Conservation (phyloP, 176 grass and related monocot species). For the Saccharum officinarum region DNA sequence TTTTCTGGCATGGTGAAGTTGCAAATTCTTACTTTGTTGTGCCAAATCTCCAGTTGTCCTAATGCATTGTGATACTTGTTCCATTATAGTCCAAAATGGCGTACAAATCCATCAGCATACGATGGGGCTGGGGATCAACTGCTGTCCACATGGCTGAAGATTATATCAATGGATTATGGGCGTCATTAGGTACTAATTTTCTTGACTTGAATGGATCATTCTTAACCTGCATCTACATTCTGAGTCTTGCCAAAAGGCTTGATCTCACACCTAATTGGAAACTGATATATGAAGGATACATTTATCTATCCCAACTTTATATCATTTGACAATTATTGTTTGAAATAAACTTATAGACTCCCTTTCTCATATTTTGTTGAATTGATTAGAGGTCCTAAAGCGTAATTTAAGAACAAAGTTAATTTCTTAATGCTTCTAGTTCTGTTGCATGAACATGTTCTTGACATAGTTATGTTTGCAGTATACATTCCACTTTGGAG, state of each 20-base stretch:
- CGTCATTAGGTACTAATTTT: conserved; percentile 58
- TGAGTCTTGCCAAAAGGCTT: conserved; percentile 29
- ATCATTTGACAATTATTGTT: background rate
- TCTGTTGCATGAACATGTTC: conserved; percentile 18
- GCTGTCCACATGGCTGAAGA: conserved; percentile 85
- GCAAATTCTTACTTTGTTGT: conserved; percentile 11
- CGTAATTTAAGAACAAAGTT: conserved; percentile 61
- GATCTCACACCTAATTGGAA: background rate
- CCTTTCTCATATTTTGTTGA: conserved; percentile 69
- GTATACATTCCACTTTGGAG: background rate
- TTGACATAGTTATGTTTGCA: background rate
- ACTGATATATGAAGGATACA: conserved; percentile 14
- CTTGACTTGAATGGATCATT: background rate
- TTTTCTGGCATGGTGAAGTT: background rate
- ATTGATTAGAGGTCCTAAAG: conserved; percentile 76
- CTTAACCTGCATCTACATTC: conserved; percentile 21
- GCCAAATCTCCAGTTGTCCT: conserved; percentile 50
- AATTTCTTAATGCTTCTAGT: conserved; percentile 25
- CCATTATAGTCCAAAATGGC: conserved; percentile 85
- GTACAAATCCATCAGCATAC: conserved; percentile 66
- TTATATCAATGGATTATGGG: conserved; percentile 82
- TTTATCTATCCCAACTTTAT: background rate
- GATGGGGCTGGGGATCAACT: conserved; percentile 90
- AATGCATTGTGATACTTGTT: conserved; percentile 85
- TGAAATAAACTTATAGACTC: conserved; percentile 17